Evolutionary conservation across 176 grass and related monocot genomes (phyloP), one percentile per base, ranked within the genome.

Genomic region (Paspalum vaginatum): DNA sequence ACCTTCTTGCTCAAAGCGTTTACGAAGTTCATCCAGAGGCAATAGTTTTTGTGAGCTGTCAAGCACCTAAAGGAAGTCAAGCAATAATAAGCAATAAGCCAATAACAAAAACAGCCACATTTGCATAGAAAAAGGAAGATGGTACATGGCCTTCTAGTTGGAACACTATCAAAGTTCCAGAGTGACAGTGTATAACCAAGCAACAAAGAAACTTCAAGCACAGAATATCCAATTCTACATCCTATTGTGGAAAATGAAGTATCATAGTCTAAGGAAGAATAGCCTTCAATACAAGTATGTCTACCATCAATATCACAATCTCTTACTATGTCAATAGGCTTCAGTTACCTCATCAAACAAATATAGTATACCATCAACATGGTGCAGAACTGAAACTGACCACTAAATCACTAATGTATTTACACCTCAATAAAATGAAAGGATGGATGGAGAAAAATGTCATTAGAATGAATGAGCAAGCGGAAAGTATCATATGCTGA

Each of bases 1-100:
- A 95, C 95, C 92, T 89, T 86, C 95, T 88, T 91, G 83, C 61
- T 95, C 86, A 84, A 95, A 99, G 52, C 67, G 74, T 89, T 99
- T 93, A 26, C 79, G 67, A 38, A 99, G 96, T 24, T 91, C 96
- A 77, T 66, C 84, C 50, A 84, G 74, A 65, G 92, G 87, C 13
- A 99, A 83, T 70, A 99, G 65, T 88, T 80, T 93, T 75, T 93
- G 92, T 39, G 92, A 93, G 53, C 76, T 89, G 82, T 99, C 96
- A 74, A 99, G 92, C 57, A 99, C 80, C 96, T 99, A 75, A 77
- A 84, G 32, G 65, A 91, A 79, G 55, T 45, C 70, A 80, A 41
- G 12, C 41, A 66, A 85, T 12, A 32, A n/a, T n/a, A n/a, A n/a
- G n/a, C n/a, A 79, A 32, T 61, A 74, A 74, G 72, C 68, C 68